Base-by-base conservation (phyloP, 1,284 basidiomycete species). In the Omphalotus olearius region DNA sequence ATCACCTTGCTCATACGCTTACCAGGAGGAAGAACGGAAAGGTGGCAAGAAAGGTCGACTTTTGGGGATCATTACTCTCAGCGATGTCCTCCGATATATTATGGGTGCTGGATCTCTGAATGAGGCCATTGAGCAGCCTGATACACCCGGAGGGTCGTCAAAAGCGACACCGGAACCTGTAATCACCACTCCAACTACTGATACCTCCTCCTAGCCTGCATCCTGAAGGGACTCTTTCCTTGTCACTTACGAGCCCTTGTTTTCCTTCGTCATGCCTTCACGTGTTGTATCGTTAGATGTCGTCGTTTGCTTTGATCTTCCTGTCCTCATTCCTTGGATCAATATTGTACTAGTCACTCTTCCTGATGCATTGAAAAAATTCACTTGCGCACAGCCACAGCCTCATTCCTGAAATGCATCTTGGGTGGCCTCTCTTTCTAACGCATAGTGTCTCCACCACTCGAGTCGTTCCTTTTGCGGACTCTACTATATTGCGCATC, bases 41-140 rank as follows among this genome's bases (percentile, higher is more conserved):
- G 88, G 79, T 35, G 85, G 89, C 7, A 88, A 82, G 70, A 91
- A 91, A 66, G 93, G 93, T 1, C 78, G 89, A 5, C 71, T 98
- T 5, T 71, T 95, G 28, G 94, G 94, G 0, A 85, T 97, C 60
- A 91, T 98, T 65, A 93, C 91, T 6, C 74, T 97, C 53, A 93
- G 89, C 64, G 94, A 98, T 66, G 91, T 98, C 35, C 73, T 98
- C 58, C 80, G 86, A 38, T 93, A 95, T 63, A 74, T 96, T 53
- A 89, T 96, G 48, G 91, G 89, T 43, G 78, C 79, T 50, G 67
- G 73, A 16, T 69, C 68, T 4, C 76, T 82, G 18, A 73, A 72
- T 16, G 80, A 78, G 59, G 66, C 62, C 3, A 54, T 53, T n/a
- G 71, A 71, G 51, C 62, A 44, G 30, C 18, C 50, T 23, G 18